Evolutionary conservation across 768 basidiomycete genomes (phyloP).

Genomic region (Phylloporus sp.): DNA sequence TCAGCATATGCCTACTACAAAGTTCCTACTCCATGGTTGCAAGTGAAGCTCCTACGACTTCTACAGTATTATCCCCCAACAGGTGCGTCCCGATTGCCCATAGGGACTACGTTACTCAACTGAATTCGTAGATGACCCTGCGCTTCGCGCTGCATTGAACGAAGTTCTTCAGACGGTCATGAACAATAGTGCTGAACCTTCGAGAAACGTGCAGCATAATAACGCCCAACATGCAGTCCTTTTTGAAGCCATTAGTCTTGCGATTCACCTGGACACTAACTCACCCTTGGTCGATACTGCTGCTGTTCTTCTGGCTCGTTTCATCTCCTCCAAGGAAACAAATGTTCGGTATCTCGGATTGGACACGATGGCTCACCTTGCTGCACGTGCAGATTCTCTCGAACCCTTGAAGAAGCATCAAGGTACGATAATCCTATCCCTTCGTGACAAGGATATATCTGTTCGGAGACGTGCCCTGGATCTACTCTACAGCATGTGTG

Average conservation of each 20-base stretch:
- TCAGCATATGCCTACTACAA: slow-evolving; percentile 95
- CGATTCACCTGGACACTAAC: slow-evolving; percentile 91
- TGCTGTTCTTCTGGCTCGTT: slow-evolving; percentile 86
- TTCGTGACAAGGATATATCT: slow-evolving; percentile 96
- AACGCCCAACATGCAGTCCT: slow-evolving; percentile 98
- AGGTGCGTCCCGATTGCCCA: slow-evolving; percentile 45
- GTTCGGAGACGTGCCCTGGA: slow-evolving; percentile 93
- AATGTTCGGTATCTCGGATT: slow-evolving; percentile 97
- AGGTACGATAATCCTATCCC: slow-evolving; percentile 87
- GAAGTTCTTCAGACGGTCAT: slow-evolving; percentile 87
- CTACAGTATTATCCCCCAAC: slow-evolving; percentile 96
- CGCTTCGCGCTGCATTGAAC: slow-evolving; percentile 70
- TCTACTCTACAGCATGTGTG: slow-evolving; percentile 98
- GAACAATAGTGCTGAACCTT: slow-evolving; percentile 86
- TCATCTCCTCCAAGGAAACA: slow-evolving; percentile 97
- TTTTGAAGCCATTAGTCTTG: slow-evolving; percentile 95
- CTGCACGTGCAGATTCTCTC: slow-evolving; percentile 87
- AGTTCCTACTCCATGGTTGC: slow-evolving; percentile 96
- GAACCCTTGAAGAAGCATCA: slow-evolving; percentile 94
- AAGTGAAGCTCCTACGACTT: slow-evolving; percentile 90
- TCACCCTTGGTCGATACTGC: slow-evolving; percentile 86
- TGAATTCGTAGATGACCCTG: slow-evolving; percentile 67
- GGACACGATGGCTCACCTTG: slow-evolving; percentile 98
- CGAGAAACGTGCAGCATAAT: slow-evolving; percentile 95
- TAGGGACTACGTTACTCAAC: slow-evolving; percentile 4